phyloP scores from a whole-genome alignment of 2,329 filamentous ascomycete species.

The Stagonosporopsis chrysanthemi region DNA sequence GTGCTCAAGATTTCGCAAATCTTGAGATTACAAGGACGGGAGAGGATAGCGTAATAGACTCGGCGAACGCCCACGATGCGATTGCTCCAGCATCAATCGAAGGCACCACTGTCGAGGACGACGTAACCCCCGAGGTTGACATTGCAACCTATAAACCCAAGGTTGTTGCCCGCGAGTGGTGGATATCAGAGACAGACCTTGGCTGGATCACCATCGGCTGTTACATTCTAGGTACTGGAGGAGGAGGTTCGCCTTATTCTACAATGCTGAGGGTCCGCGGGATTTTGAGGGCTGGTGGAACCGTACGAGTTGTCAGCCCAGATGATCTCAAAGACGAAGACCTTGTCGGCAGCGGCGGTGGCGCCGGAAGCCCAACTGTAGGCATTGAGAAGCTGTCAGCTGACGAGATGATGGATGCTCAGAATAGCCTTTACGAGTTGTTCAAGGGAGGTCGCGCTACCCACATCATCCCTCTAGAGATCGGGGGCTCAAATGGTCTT shows the following conservation, averaged over 20 bases:
- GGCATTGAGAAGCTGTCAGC: slow-evolving; percentile 54
- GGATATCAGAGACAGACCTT: slow-evolving; percentile 55
- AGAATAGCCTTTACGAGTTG: slow-evolving; percentile 45
- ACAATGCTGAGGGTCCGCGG: slow-evolving; percentile 54
- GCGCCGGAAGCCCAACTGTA: slow-evolving; percentile 55
- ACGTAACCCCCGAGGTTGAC: slow-evolving; percentile 29
- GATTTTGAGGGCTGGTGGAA: slow-evolving; percentile 51
- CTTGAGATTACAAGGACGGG: slow-evolving; percentile 32
- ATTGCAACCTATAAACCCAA: slow-evolving; percentile 52
- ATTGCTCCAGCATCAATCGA: slow-evolving; percentile 27
- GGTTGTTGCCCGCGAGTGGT: slow-evolving; percentile 52
- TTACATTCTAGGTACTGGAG: slow-evolving; percentile 59
- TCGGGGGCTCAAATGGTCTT: slow-evolving; percentile 58
- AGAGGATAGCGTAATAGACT: slow-evolving; percentile 20
- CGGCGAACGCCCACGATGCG: slow-evolving; percentile 7
- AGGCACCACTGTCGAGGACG: slow-evolving; percentile 25
- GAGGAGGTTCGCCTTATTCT: slow-evolving; percentile 57
- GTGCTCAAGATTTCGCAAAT: slow-evolving; percentile 39
- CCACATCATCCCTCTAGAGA: slow-evolving; percentile 53
- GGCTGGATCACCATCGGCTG: slow-evolving; percentile 57
- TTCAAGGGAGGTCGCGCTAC: slow-evolving; percentile 44
- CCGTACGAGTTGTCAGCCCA: slow-evolving; percentile 52
- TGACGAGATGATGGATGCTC: slow-evolving; percentile 53
- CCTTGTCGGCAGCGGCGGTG: slow-evolving; percentile 56
- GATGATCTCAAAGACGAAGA: slow-evolving; percentile 55